phyloP scores from a whole-genome alignment of 2,329 filamentous ascomycete genomes.

The Penicillium sp. region DNA sequence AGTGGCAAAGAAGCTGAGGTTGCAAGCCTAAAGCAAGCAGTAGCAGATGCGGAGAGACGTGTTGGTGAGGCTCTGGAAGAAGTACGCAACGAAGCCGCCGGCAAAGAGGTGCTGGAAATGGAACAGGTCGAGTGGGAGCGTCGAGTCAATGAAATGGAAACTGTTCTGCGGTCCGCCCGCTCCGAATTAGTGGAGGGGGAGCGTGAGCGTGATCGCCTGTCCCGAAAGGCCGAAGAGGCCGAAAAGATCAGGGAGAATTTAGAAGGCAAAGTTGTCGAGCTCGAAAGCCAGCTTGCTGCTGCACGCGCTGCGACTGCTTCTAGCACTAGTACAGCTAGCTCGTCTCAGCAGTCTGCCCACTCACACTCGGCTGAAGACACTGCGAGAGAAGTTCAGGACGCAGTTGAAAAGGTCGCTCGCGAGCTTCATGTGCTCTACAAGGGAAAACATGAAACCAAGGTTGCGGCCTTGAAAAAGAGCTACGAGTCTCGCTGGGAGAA shows the following conservation, averaged over 20 bases:
- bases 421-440: slow-evolving; percentile 92
- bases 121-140: slow-evolving; percentile 79
- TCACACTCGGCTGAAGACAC: slow-evolving; percentile 37
- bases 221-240: slow-evolving; percentile 64
- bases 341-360: slow-evolving; percentile 31
- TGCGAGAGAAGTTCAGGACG: slow-evolving; percentile 65
- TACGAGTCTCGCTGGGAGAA: slow-evolving; percentile 86
- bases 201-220: slow-evolving; percentile 69
- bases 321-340: slow-evolving; percentile 26
- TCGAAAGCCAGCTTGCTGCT: slow-evolving; percentile 40
- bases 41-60: slow-evolving; percentile 82
- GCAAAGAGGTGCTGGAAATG: slow-evolving; percentile 61
- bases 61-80: slow-evolving; percentile 79
- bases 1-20: slow-evolving; percentile 91
- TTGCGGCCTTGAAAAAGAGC: slow-evolving; percentile 70
- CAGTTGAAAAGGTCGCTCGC: slow-evolving; percentile 82
- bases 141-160: slow-evolving; percentile 76
- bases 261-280: slow-evolving; percentile 40
- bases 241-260: slow-evolving; percentile 51
- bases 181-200: slow-evolving; percentile 71
- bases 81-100: slow-evolving; percentile 64
- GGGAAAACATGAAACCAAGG: slow-evolving; percentile 93
- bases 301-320: slow-evolving; percentile 28
- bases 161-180: slow-evolving; percentile 66
- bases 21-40: slow-evolving; percentile 72